Conservation (phyloP, 2,329 filamentous ascomycete genomes). For the Colletotrichum destructivum region DNA sequence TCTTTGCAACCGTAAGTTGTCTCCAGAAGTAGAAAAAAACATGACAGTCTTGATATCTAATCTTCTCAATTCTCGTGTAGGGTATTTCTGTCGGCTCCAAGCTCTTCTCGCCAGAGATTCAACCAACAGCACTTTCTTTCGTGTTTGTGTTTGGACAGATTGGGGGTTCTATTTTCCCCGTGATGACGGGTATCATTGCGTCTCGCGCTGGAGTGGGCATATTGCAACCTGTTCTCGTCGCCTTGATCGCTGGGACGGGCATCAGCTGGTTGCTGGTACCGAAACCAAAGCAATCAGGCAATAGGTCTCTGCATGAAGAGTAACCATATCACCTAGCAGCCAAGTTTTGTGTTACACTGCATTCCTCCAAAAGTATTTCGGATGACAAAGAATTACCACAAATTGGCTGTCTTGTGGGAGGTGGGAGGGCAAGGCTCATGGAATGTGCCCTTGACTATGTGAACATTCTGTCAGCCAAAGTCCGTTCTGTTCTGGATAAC, state of each 20-base stretch:
- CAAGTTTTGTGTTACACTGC: no score
- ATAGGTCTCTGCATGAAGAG: conserved; percentile 53
- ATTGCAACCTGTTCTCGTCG: conserved; percentile 67
- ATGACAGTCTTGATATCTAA: background rate
- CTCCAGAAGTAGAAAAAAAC: no score
- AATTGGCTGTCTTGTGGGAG: no score
- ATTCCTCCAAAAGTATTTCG: background rate
- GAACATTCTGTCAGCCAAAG: no score
- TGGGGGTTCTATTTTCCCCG: conserved; percentile 69
- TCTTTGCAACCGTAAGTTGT: conserved; percentile 67
- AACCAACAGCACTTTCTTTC: conserved; percentile 58
- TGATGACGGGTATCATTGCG: conserved; percentile 68
- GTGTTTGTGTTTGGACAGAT: conserved; percentile 71
- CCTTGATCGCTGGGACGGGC: conserved; percentile 60
- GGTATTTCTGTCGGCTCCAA: conserved; percentile 69
- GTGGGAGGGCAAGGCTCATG: no score
- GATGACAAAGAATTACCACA: background rate
- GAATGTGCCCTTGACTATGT: no score
- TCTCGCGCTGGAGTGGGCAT: conserved; percentile 60
- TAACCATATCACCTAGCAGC: conserved; percentile 31
- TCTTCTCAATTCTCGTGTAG: conserved; percentile 47
- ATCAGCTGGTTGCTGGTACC: conserved; percentile 64
- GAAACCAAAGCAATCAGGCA: conserved; percentile 51
- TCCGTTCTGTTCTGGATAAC: no score
- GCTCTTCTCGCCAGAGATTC: conserved; percentile 59